phyloP scores from a whole-genome alignment of 202 grass and related monocot species.

The Bolboschoenoplectus hybrid region DNA sequence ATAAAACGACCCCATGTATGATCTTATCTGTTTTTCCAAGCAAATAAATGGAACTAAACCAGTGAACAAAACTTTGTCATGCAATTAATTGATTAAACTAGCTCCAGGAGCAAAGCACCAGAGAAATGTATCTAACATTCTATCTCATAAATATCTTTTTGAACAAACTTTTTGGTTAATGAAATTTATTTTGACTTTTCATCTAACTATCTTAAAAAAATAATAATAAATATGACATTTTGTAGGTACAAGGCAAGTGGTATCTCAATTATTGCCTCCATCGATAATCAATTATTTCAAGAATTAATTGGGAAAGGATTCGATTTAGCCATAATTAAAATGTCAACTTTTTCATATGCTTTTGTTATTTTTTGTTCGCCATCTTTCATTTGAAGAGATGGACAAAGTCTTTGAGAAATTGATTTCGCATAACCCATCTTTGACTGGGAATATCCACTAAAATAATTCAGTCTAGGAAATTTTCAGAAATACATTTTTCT shows the following conservation, averaged over 20 bases:
- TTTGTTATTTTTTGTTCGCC: not conserved
- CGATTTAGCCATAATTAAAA: not conserved
- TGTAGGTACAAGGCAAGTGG: not conserved
- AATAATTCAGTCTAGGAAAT: not conserved
- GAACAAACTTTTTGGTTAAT: not conserved
- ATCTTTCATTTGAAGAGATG: not conserved
- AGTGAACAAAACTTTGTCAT: not conserved
- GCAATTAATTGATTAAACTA: not conserved
- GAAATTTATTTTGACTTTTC: not conserved
- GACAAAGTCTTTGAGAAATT: not conserved
- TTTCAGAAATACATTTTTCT: no score
- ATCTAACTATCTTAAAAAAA: not conserved
- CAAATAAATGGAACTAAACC: constrained; percentile 8
- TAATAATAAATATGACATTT: not conserved
- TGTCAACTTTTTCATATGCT: not conserved
- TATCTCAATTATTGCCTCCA: not conserved
- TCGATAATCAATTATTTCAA: not conserved
- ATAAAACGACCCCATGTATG: not conserved
- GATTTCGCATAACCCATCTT: not conserved
- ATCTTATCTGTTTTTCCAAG: constrained; percentile 14
- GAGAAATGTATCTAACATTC: not conserved
- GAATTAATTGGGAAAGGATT: not conserved
- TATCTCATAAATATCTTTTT: not conserved
- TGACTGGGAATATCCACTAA: not conserved
- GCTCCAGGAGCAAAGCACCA: not conserved